These are phyloP conservation scores for Aspergillus baeticus DNA, from an alignment of 495 filamentous ascomycete genomes.

Conservation along the genomic window DNA sequence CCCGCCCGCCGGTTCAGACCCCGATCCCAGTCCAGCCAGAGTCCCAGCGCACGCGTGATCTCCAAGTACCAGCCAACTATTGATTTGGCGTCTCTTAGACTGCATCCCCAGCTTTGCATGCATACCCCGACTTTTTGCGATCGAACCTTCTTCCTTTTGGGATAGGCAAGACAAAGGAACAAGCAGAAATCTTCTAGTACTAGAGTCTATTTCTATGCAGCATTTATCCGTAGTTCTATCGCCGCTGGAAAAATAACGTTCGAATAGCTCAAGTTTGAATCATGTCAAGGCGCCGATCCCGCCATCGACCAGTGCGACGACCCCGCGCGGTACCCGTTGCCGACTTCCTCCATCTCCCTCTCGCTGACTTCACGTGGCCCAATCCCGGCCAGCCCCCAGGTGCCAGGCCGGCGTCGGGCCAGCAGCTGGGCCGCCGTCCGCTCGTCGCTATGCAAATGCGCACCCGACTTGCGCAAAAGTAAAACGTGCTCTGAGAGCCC, in stretches of 20 bases:
- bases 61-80: neutral
- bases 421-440: constrained; percentile 48
- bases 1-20: neutral
- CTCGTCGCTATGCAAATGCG: constrained; percentile 67
- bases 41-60: neutral
- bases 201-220: too few relatives aligned
- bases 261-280: neutral
- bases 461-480: constrained; percentile 68
- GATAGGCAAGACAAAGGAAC: neutral
- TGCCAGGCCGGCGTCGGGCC: constrained; percentile 40
- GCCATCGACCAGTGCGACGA: constrained; percentile 26
- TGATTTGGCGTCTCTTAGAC: too few relatives aligned
- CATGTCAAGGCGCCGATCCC: constrained; percentile 35
- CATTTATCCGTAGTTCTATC: neutral
- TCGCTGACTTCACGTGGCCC: constrained; percentile 37
- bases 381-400: constrained; percentile 49
- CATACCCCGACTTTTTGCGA: too few relatives aligned
- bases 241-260: neutral
- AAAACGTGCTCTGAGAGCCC: constrained; percentile 60
- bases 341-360: constrained; percentile 31
- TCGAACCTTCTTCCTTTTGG: neutral
- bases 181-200: too few relatives aligned
- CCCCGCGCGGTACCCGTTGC: constrained; percentile 11
- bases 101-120: too few relatives aligned
- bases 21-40: neutral